Evolutionary conservation across 2,329 filamentous ascomycete genomes (phyloP).

Genomic region (Ascochyta lentis): DNA sequence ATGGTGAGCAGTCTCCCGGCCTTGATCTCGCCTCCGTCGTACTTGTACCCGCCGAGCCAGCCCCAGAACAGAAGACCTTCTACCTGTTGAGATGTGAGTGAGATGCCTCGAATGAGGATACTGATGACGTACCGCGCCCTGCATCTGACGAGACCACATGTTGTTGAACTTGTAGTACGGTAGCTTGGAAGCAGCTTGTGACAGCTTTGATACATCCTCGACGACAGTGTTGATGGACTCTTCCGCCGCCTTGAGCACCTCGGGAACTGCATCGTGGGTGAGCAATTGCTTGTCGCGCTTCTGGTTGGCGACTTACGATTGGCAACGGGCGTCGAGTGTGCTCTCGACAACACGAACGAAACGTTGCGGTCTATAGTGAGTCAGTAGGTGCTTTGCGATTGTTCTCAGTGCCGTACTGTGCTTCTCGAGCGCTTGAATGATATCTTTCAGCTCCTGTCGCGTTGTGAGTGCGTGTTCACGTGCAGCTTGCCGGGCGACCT

Average conservation of each 20-base stretch:
- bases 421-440: constrained; percentile 82
- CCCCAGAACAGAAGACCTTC: constrained; percentile 67
- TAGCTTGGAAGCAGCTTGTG: constrained; percentile 77
- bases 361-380: constrained; percentile 68
- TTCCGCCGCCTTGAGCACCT: constrained; percentile 73
- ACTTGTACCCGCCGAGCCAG: constrained; percentile 79
- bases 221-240: constrained; percentile 74
- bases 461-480: constrained; percentile 40
- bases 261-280: constrained; percentile 61
- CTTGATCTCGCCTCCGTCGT: constrained; percentile 59
- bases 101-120: neutral
- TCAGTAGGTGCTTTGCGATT: constrained; percentile 12
- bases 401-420: constrained; percentile 58
- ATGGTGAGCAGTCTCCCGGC: constrained; percentile 77
- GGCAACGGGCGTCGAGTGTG: constrained; percentile 81
- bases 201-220: constrained; percentile 72
- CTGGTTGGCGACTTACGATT: constrained; percentile 57
- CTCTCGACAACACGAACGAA: constrained; percentile 83
- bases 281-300: constrained; percentile 7
- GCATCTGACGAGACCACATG: constrained; percentile 83
- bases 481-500: constrained; percentile 19
- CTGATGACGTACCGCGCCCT: constrained; percentile 70
- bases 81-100: constrained; percentile 50
- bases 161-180: constrained; percentile 99
- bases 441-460: constrained; percentile 73